Conservation (phyloP, 2,329 filamentous ascomycete genomes). For the Neonectria magnoliae region DNA sequence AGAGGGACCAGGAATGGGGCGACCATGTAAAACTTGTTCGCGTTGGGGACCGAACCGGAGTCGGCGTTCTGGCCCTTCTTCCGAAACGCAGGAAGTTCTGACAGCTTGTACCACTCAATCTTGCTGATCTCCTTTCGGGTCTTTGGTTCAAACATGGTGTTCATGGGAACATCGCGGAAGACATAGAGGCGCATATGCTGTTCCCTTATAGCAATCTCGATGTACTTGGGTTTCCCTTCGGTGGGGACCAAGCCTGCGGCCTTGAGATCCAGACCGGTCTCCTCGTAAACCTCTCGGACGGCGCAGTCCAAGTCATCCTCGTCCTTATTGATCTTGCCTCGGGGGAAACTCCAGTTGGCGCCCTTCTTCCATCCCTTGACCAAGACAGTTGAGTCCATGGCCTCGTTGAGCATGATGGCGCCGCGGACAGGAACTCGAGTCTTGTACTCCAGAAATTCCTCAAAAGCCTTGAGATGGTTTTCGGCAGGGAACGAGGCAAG, state of each 20-base stretch:
- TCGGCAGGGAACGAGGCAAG: constrained; percentile 82
- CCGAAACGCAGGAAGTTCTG: constrained; percentile 84
- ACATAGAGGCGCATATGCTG: constrained; percentile 94
- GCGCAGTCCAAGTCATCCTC: constrained; percentile 95
- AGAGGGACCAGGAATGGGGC: constrained; percentile 88
- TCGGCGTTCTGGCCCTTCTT: constrained; percentile 68
- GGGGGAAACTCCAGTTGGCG: constrained; percentile 94
- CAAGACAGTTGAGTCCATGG: constrained; percentile 93
- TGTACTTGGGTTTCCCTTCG: constrained; percentile 78
- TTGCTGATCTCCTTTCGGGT: constrained; percentile 98
- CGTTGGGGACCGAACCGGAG: constrained; percentile 66
- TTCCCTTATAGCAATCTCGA: constrained; percentile 89
- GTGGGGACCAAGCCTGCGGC: constrained; percentile 79
- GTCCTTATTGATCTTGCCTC: constrained; percentile 98
- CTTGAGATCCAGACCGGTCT: constrained; percentile 88
- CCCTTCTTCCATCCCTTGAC: constrained; percentile 99
- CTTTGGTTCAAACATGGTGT: constrained; percentile 87
- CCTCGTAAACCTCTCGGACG: constrained; percentile 92
- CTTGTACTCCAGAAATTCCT: constrained; percentile 94
- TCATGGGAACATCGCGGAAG: constrained; percentile 86
- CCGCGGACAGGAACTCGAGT: constrained; percentile 92
- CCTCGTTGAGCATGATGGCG: constrained; percentile 89
- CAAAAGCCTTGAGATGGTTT: constrained; percentile 84
- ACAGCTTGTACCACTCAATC: constrained; percentile 93
- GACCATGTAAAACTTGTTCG: constrained; percentile 98